Conservation (phyloP, 2,329 filamentous ascomycete species). For the Hysterium pulicare region DNA sequence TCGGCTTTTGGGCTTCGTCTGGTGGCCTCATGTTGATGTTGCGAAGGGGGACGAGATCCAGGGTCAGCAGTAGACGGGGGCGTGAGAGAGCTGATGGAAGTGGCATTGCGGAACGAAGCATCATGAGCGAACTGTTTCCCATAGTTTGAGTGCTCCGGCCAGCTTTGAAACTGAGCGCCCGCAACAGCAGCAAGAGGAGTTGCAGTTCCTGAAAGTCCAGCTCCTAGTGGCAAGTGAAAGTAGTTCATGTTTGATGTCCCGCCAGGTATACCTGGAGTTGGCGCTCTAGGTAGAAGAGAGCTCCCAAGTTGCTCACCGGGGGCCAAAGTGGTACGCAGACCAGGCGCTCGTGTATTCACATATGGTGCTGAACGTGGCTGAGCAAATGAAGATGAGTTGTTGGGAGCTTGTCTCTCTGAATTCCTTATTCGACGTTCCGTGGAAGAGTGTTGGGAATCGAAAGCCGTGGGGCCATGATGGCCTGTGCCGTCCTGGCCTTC, state of each 20-base stretch:
- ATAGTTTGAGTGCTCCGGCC: slow-evolving; percentile 37
- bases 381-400: slow-evolving; percentile 13
- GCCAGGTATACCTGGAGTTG: slow-evolving; percentile 62
- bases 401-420: slow-evolving; percentile 15
- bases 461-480: slow-evolving; percentile 20
- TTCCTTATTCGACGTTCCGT: slow-evolving; percentile 27
- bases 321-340: slow-evolving; percentile 25
- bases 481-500: slow-evolving; percentile 14
- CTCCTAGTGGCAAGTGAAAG: slow-evolving; percentile 73
- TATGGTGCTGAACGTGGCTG: slow-evolving; percentile 21
- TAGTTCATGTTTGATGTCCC: slow-evolving; percentile 76
- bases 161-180: slow-evolving; percentile 61
- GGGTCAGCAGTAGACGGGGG: slow-evolving; percentile 46
- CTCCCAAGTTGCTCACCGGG: slow-evolving; percentile 35
- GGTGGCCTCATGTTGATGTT: slow-evolving; percentile 34
- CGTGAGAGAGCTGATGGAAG: slow-evolving; percentile 46
- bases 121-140: slow-evolving; percentile 31
- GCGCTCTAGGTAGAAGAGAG: slow-evolving; percentile 38
- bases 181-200: slow-evolving; percentile 78
- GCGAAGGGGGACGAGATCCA: slow-evolving; percentile 44
- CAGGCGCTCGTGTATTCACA: slow-evolving; percentile 23
- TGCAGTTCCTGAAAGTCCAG: slow-evolving; percentile 69
- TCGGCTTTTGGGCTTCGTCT: slow-evolving; percentile 26
- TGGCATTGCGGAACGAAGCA: slow-evolving; percentile 34
- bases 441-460: slow-evolving; percentile 29